Evolutionary conservation across 768 basidiomycete species (phyloP), one percentile per base, ranked within the genome.

Genomic region (Agaricus sinodeliciosus): DNA sequence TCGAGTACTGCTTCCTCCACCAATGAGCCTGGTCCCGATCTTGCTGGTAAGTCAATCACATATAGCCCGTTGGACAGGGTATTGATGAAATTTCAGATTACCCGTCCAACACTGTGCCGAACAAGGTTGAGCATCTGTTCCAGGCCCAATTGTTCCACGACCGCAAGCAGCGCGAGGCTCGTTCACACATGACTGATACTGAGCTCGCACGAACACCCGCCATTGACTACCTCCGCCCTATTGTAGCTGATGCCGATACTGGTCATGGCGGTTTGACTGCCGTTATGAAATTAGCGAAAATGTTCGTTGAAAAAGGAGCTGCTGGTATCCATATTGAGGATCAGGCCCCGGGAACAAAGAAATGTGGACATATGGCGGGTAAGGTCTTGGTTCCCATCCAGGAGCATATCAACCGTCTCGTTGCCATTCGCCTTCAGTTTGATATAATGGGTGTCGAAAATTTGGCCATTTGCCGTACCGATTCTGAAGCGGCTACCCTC

Each of bases 391-490:
- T 99, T 9, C 94, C 96, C 37, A 93, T 98, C 64, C 82, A 83
- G 41, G 96, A 98, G 75, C 96, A 99, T 72, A 94, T 98, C 72
- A 96, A 96, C 70, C 90, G 96, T 48, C 85, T 99, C 52, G 85
- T 97, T 46, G 94, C 96, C 41, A 95, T 98, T 64, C 91, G 96
- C 25, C 78, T 97, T 41, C 96, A 98, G 71, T 97, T 87, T 65
- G 96, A 98, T 66, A 90, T 99, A 65, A 94, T 98, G 94, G 94
- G 95, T 50, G 93, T 96, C 43, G 87, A 90, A 62, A 97, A 96
- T 70, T 80, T 98, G 59, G 81, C 89, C 62, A 79, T 99, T 65
- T 89, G 94, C 7, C 84, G 96, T 51, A 98, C 96, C 2, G 95
- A 98, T 66, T 94, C 94, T 3, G 95, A 98, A 68, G 95, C 96